Percentiles rank a stretch among this genome's conserved stretches.
phyloP scores from a whole-genome alignment of 495 filamentous ascomycete genomes.

The Podospora conica region DNA sequence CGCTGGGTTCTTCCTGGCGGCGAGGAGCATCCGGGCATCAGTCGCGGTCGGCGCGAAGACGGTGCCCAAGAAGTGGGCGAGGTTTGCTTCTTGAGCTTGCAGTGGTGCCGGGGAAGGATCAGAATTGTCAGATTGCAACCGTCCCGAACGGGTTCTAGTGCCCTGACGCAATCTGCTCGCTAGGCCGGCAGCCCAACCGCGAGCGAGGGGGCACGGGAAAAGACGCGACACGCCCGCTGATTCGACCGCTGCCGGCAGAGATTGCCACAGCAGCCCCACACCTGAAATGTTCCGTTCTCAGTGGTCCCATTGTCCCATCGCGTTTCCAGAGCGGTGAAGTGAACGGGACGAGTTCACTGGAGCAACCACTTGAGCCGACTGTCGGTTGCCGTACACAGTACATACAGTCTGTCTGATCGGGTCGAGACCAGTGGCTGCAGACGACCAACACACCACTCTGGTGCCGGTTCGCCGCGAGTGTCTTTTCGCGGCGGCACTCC shows the following conservation, averaged over 20 bases:
- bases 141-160: constrained; percentile 8
- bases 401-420: not conserved
- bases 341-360: not conserved
- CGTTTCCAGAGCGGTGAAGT: constrained; percentile 16
- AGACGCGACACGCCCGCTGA: constrained; percentile 13
- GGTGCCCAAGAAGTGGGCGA: not conserved
- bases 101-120: constrained; percentile 2
- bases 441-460: constrained; percentile 4
- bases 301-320: constrained; percentile 1
- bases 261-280: constrained; percentile 23
- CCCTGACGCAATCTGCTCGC: constrained; percentile 16
- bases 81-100: not conserved
- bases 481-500: not conserved
- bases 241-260: constrained; percentile 15
- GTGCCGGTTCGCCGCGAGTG: not conserved
- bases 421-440: constrained; percentile 12
- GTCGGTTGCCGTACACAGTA: not conserved
- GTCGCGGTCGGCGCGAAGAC: not conserved
- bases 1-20: not conserved
- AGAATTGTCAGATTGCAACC: constrained; percentile 8
- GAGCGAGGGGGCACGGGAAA: constrained; percentile 4
- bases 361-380: not conserved
- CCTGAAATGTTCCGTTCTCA: constrained; percentile 12
- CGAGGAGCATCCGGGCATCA: not conserved
- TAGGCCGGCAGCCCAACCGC: constrained; percentile 2